Base-by-base conservation (phyloP, 495 filamentous ascomycete genomes). In the Penicillium coprophilum region DNA sequence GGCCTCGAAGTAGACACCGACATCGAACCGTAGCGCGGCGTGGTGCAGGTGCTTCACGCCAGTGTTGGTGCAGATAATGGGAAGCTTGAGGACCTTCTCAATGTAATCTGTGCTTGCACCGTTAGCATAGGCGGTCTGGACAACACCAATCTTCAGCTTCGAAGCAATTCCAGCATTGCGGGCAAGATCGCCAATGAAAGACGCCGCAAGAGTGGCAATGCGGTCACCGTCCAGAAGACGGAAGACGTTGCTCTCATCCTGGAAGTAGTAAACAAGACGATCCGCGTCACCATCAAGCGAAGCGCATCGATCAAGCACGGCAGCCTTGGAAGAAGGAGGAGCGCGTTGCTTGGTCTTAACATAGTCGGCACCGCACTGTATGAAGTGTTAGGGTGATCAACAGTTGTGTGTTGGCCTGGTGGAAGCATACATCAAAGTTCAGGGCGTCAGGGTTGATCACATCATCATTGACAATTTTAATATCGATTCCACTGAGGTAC, bases 1-100 rank as follows among this genome's bases (percentile, higher is more conserved):
- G 47, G 94, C 94, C 74, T 98, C 94, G 65, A 98, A 98, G 74
- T 98, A 98, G 50, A 97, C 91, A 40, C 94, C 94, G 48, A 96
- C 86, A 65, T 97, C 95, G 62, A 91, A 95, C 21, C 87, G 87
- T 51, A 88, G 82, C 28, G 94, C 94, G 15, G 90, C 94, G 67
- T 97, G 95, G 74, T 98, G 94, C 39, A 98, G 87, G 69, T 96
- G 87, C 79, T 98, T 98, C 43, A 98, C 95, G 64, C 94, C 94
- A 2, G 94, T 98, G 41, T 90, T 84, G 12, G 94, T 97, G 81
- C 90, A 97, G 52, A 93, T 84, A 20, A 94, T 90, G 19, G 91
- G 91, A 23, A 98, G 85, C 63, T 91, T 90, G 24, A 98, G 83
- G 55, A 88, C 87, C 66, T 94, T 86, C 54, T 86, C 83, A 50